Evolutionary conservation across 768 basidiomycete genomes (phyloP), one percentile per base, ranked within the genome.

Genomic region (Holtermanniella nyarrowii): DNA sequence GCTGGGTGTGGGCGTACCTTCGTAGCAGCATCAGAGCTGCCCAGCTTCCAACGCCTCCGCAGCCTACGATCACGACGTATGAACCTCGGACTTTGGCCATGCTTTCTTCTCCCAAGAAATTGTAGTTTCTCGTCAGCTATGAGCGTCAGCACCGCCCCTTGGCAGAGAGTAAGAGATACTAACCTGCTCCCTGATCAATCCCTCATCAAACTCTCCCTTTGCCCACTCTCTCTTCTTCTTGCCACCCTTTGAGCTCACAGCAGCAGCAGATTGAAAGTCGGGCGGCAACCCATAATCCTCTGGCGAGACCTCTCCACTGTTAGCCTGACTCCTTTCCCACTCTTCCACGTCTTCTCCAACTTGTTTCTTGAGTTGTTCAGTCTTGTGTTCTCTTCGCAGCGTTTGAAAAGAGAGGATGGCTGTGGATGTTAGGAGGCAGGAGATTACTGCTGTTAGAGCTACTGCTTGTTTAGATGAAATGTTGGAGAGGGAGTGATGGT

Each of bases 21-120:
- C 90, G 75, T 42, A 82, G 83, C 23, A 89, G 80, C 93, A 93
- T 93, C 26, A 93, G 80, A 14, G 90, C 89, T 31, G 83, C 86
- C 87, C 89, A 93, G 65, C 87, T 90, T 0, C 95, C 95, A 0
- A 99, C 95, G 1, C 95, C 93, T 52, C 95, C 95, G 58, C 90
- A 88, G 4, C 95, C 95, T 2, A 99, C 83, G 18, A 97, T 75
- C 16, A 88, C 89, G 0, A 96, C 90, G 3, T 76, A 79, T 12
- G 82, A 80, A 7, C 76, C 65, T 48, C 95, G 77, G 48, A 97
- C 77, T 64, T 80, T 82, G 10, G 73, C 69, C 87, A 96, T 93
- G 39, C 80, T 80, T 27, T 88, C 85, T 26, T 91, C 86, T 0
- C 88, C 89, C 48, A 97, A 85, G 73, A 97, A 96, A 7, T 85